Percentiles rank a stretch among this genome's conserved stretches.
Evolutionary conservation across 2,329 filamentous ascomycete genomes (phyloP).

Genomic region (Didymella arachidicola): DNA sequence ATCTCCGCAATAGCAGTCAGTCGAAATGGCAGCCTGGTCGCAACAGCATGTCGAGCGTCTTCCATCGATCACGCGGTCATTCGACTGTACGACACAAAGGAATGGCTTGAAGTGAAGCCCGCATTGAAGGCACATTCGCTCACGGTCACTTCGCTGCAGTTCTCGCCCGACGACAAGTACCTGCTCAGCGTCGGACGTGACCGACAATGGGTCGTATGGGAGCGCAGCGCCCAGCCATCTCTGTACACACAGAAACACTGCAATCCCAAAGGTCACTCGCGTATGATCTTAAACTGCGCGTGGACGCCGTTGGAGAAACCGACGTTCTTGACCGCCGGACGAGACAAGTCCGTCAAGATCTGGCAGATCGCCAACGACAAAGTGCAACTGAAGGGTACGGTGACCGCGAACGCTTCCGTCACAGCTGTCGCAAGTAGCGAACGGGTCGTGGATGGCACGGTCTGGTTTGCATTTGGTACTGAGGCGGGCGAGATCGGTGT

Average conservation of each 20-base stretch:
- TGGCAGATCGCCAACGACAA: constrained; percentile 55
- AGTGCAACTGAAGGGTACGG: constrained; percentile 34
- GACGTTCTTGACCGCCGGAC: constrained; percentile 84
- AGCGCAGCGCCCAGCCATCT: constrained; percentile 53
- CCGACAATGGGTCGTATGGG: constrained; percentile 87
- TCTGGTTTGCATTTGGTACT: constrained; percentile 45
- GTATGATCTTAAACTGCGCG: constrained; percentile 89
- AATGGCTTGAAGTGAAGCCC: constrained; percentile 87
- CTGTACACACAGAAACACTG: constrained; percentile 67
- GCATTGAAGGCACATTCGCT: constrained; percentile 84
- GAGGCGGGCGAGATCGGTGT: constrained; percentile 43
- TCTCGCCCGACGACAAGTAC: constrained; percentile 75
- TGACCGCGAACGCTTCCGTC: constrained; percentile 37
- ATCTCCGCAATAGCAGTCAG: constrained; percentile 86
- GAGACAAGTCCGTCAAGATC: constrained; percentile 81
- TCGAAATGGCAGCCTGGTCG: constrained; percentile 76
- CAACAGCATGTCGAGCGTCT: constrained; percentile 91
- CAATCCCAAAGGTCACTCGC: constrained; percentile 84
- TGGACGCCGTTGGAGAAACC: constrained; percentile 67
- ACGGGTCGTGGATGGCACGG: not conserved
- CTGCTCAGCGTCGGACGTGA: constrained; percentile 91
- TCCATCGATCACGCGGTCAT: constrained; percentile 95
- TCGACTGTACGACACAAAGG: constrained; percentile 83
- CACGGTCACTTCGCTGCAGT: constrained; percentile 83
- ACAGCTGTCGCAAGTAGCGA: constrained; percentile 41